Evolutionary conservation across 2,329 filamentous ascomycete genomes (phyloP).

Genomic region (Alternaria ventricosa): DNA sequence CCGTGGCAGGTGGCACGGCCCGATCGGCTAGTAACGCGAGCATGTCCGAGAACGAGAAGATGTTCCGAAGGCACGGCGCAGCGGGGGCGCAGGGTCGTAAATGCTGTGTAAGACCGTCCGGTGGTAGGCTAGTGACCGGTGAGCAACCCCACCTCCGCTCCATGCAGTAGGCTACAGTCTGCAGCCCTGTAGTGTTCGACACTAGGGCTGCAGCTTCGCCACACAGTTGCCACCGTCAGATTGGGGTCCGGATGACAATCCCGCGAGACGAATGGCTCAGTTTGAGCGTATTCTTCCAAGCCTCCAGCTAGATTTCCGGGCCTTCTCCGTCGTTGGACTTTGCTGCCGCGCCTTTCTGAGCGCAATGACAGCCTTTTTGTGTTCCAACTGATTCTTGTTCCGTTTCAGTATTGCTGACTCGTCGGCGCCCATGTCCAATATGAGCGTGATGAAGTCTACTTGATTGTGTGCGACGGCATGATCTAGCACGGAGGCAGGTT

Average conservation of each 20-base stretch:
- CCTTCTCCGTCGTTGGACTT: not conserved
- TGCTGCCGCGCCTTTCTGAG: not conserved
- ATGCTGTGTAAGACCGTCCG: not conserved
- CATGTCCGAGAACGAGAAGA: not conserved
- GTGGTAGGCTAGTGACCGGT: not conserved
- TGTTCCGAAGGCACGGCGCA: not conserved
- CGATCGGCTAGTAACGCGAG: not conserved
- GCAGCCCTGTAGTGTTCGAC: not conserved
- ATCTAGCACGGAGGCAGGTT: conserved; percentile 22
- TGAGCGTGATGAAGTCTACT: conserved; percentile 15
- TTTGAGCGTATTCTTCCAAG: not conserved
- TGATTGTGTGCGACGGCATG: conserved; percentile 18
- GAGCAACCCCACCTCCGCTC: not conserved
- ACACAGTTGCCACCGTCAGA: not conserved
- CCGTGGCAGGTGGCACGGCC: not conserved
- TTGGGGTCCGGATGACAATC: not conserved
- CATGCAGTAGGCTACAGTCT: not conserved
- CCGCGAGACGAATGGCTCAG: not conserved
- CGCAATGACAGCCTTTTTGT: conserved; percentile 15
- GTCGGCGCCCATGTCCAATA: conserved; percentile 17
- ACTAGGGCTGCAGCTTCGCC: not conserved
- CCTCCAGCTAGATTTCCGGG: not conserved
- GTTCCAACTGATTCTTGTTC: conserved; percentile 11
- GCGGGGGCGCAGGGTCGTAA: not conserved
- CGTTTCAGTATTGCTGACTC: conserved; percentile 12